phyloP scores from a whole-genome alignment of 177 flowering plant genomes.

The Vitis hybrid region DNA sequence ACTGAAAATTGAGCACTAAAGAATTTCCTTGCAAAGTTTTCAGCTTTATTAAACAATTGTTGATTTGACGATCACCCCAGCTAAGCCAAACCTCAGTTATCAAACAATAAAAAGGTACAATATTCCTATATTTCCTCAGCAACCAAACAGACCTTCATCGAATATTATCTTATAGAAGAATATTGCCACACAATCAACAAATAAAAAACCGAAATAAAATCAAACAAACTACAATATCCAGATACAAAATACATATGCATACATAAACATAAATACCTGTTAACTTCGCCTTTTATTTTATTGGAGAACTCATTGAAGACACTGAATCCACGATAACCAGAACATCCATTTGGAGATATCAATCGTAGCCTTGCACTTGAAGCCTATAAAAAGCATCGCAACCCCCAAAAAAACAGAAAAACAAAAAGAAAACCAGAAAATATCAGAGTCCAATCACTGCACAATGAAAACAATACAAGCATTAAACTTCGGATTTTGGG shows the following conservation, averaged over 20 bases:
- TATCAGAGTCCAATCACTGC: background rate
- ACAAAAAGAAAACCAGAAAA: too few species aligned
- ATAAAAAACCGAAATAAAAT: background rate
- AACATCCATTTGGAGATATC: slow-evolving; percentile 24
- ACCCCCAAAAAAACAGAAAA: background rate
- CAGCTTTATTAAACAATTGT: too few species aligned
- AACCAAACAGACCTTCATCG: too few species aligned
- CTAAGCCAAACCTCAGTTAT: too few species aligned
- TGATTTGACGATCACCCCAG: too few species aligned
- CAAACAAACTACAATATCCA: background rate
- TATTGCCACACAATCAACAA: background rate
- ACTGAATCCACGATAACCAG: slow-evolving; percentile 48
- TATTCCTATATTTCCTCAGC: too few species aligned
- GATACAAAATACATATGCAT: background rate
- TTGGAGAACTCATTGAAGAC: slow-evolving; percentile 73
- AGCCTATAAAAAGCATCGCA: slow-evolving; percentile 17
- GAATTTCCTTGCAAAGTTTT: too few species aligned
- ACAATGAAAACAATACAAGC: background rate
- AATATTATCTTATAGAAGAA: too few species aligned
- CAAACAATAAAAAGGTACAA: too few species aligned
- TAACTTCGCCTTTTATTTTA: slow-evolving; percentile 64
- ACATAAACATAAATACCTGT: slow-evolving; percentile 30
- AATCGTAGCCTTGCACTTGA: slow-evolving; percentile 24
- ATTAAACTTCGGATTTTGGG: background rate
- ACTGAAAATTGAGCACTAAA: too few species aligned